Conservation (phyloP, 176 grass and related monocot genomes). For the Thinopyrum elongatum region DNA sequence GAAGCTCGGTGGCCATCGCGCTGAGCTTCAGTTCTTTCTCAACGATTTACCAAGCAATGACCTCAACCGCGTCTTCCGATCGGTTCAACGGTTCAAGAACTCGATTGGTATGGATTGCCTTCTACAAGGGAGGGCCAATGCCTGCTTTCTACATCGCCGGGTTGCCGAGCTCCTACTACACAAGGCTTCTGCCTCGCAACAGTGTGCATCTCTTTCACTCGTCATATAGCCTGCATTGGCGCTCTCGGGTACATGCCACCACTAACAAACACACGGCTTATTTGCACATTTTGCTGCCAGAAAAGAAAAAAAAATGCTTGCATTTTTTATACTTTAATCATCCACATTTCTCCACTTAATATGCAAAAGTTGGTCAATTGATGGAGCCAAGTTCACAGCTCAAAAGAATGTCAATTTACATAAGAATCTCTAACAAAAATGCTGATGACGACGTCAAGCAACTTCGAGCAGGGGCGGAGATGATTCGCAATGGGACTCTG, state of each 20-base stretch:
- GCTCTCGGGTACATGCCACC: constrained; percentile 16
- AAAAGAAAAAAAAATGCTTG: no score
- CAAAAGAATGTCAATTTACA: no score
- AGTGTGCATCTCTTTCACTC: constrained; percentile 28
- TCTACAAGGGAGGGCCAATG: background rate
- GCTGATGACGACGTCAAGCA: no score
- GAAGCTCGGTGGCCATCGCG: no score
- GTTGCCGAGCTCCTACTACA: constrained; percentile 40
- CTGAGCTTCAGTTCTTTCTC: no score
- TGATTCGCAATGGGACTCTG: no score
- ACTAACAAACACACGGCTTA: background rate
- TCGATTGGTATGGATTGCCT: background rate
- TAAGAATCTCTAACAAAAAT: background rate
- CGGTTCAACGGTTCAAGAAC: background rate
- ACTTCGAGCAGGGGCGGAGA: no score
- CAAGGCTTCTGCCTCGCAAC: constrained; percentile 30
- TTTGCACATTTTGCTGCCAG: no score
- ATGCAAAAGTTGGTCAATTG: no score
- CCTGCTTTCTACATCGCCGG: constrained; percentile 2
- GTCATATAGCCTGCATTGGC: constrained; percentile 26
- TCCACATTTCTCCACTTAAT: no score
- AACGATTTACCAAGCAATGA: constrained; percentile 22
- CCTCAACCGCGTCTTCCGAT: constrained; percentile 47
- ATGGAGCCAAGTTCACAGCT: no score
- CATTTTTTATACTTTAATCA: no score